Percentiles rank a stretch among this genome's conserved stretches.
Evolutionary conservation across 768 basidiomycete species (phyloP).

Genomic region (Termitomyces sp.): DNA sequence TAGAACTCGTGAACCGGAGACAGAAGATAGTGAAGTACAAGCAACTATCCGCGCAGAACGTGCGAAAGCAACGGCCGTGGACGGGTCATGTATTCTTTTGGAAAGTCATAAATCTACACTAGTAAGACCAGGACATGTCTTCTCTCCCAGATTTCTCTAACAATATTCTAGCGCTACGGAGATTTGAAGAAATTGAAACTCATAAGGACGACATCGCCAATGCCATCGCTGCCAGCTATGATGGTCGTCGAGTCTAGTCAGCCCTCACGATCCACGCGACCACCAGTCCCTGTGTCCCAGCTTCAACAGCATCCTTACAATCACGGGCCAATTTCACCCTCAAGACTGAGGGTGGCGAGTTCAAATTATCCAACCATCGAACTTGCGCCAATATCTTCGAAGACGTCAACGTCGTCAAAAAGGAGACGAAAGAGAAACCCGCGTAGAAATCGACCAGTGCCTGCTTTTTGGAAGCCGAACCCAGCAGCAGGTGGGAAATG

Average conservation of each 20-base stretch:
- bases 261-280: slow-evolving; percentile 33
- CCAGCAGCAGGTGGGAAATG: slow-evolving; percentile 32
- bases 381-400: slow-evolving; percentile 1
- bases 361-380: slow-evolving; percentile 22
- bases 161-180: background rate
- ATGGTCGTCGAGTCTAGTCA: slow-evolving; percentile 28
- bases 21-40: slow-evolving; percentile 41
- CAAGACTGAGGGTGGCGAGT: background rate
- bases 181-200: background rate
- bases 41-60: slow-evolving; percentile 38
- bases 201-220: background rate
- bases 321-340: slow-evolving; percentile 5
- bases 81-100: slow-evolving; percentile 25
- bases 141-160: background rate
- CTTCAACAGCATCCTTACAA: slow-evolving; percentile 32
- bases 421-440: slow-evolving; percentile 15
- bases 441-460: slow-evolving; percentile 23
- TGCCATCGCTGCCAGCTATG: slow-evolving; percentile 17
- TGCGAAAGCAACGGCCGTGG: slow-evolving; percentile 37
- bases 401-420: slow-evolving; percentile 3
- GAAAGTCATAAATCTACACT: slow-evolving; percentile 17
- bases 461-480: slow-evolving; percentile 40
- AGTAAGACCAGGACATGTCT: slow-evolving; percentile 7
- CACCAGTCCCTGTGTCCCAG: slow-evolving; percentile 28
- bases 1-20: slow-evolving; percentile 46